These are phyloP conservation scores for Licmophora abbreviata DNA, from an alignment of 108 stramenopile species.

Conservation along the genomic window DNA sequence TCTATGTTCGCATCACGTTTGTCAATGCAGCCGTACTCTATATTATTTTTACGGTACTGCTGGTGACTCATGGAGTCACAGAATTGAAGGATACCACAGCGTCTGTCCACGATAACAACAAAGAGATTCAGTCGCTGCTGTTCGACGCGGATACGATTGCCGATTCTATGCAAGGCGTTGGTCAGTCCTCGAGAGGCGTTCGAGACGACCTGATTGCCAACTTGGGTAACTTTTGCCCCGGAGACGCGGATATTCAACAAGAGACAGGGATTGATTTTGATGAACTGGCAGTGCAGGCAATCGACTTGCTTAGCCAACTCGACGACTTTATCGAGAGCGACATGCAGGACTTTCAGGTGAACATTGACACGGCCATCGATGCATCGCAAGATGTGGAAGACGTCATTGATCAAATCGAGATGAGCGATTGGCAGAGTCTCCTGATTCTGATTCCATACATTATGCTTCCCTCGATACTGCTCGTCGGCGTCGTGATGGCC, in stretches of 20 bases:
- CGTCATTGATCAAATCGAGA: constrained; percentile 13
- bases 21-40: constrained; percentile 1
- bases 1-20: background rate
- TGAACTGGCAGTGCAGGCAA: constrained; percentile 11
- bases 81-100: constrained; percentile 14
- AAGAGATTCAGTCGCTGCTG: constrained; percentile 18
- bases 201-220: background rate
- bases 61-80: constrained; percentile 18
- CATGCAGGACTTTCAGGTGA: constrained; percentile 5
- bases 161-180: constrained; percentile 2
- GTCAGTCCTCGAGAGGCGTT: background rate
- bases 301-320: constrained; percentile 18
- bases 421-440: constrained; percentile 6
- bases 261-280: constrained; percentile 6
- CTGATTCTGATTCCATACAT: constrained; percentile 19
- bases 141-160: constrained; percentile 7
- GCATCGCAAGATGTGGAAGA: constrained; percentile 14
- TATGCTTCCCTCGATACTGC: constrained; percentile 18
- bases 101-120: constrained; percentile 16
- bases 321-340: constrained; percentile 18
- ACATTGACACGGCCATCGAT: constrained; percentile 9
- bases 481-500: constrained; percentile 24
- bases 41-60: constrained; percentile 21
- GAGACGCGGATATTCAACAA: background rate
- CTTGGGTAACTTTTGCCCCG: constrained; percentile 7